Conservation (phyloP, 257 asterid genomes). For the Fraxinus excelsior region DNA sequence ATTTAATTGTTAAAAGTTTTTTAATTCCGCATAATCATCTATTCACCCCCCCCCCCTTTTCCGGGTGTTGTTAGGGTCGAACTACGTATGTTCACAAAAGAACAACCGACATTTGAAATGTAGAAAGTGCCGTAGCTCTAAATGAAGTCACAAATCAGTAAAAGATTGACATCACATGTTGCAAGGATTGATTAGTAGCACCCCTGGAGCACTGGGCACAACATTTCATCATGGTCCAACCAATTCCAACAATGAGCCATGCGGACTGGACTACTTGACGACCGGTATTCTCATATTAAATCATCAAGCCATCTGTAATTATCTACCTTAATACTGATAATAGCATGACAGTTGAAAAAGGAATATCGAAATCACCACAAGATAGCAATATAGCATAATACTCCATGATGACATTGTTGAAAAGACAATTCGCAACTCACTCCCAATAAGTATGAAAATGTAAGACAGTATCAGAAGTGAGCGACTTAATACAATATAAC, state of each 20-base stretch:
- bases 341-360: not conserved
- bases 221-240: not conserved
- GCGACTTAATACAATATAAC: too few species aligned
- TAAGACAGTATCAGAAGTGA: not conserved
- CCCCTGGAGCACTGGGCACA: not conserved
- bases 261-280: not conserved
- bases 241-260: not conserved
- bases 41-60: too few species aligned
- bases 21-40: too few species aligned
- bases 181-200: not conserved
- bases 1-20: too few species aligned
- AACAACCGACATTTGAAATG: not conserved
- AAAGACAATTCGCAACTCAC: slow-evolving; percentile 4
- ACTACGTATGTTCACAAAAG: too few species aligned
- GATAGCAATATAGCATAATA: not conserved
- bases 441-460: not conserved
- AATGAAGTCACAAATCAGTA: not conserved
- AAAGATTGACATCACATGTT: not conserved
- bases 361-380: slow-evolving; percentile 1
- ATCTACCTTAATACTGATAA: not conserved
- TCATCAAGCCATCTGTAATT: not conserved
- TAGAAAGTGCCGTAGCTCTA: not conserved
- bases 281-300: not conserved
- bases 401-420: not conserved
- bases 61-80: too few species aligned